Evolutionary conservation across 495 filamentous ascomycete genomes (phyloP), one percentile per base, ranked within the genome.

Genomic region (Podospora didyma): DNA sequence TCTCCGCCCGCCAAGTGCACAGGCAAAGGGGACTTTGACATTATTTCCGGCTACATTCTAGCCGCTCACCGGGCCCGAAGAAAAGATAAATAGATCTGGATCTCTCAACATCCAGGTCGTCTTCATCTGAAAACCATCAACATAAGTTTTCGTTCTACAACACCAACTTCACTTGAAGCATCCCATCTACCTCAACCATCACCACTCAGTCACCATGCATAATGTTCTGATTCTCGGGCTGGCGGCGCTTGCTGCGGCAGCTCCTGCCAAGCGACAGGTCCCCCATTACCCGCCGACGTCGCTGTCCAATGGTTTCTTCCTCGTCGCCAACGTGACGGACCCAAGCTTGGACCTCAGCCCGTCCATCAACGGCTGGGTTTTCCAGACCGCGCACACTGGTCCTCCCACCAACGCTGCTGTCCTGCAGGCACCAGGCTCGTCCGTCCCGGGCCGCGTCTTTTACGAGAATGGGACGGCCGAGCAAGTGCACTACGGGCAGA

Each of bases 391-490:
- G 11, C 71, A 73, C 59, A 62, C 58, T 14, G 68, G 68, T 17
- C 61, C 71, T 9, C 68, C 64, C n/a, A 23, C 56, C n/a, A 67
- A 65, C 62, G 68, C 58, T 10, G 69, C 65, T 7, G 12, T 16
- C n/a, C 39, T 42, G 39, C 39, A 42, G 39, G 10, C 39, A 4
- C 39, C 39, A 42, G n/a, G 9, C 1, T 42, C 39, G 39, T 42
- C 39, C n/a, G 39, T 39, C 22, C 35, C 56, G 11, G 66, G 54
- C 16, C 58, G 61, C 17, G 49, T 72, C 57, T 73, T 70, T 54
- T 73, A 72, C 63, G 58, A 67, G 24, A 72, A 72, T 57, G 69
- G 70, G 54, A 73, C 72, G 16, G 57, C 62, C 11, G 19, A 41
- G 5, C 59, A 69, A 14, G 24, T 62, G 11, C 54, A 59, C 26